A percentile compares a stretch with the other conserved stretches of the same genome.
phyloP scores from a whole-genome alignment of 2,329 filamentous ascomycete genomes.

The Fusarium scirpi region DNA sequence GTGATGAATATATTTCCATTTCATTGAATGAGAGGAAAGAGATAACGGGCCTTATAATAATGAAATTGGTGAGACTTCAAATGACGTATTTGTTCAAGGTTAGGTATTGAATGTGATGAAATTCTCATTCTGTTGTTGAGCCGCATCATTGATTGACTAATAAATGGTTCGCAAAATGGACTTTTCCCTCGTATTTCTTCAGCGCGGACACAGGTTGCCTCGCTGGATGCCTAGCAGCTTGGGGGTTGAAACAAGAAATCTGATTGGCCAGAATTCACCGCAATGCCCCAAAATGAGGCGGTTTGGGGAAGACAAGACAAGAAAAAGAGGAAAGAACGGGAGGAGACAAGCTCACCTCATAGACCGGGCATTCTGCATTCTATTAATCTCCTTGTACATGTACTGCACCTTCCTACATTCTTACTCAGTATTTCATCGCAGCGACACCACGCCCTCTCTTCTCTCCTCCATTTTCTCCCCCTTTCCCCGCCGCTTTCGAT shows the following conservation, averaged over 20 bases:
- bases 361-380: not conserved
- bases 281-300: conserved; percentile 40
- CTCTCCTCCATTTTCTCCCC: conserved; percentile 11
- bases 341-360: not conserved
- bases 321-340: not conserved
- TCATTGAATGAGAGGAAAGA: not conserved
- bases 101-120: not conserved
- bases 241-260: conserved; percentile 32
- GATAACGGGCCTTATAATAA: not conserved
- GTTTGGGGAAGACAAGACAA: conserved; percentile 15
- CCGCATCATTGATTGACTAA: conserved; percentile 18
- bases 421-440: conserved; percentile 3
- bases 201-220: conserved; percentile 34
- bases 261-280: conserved; percentile 21
- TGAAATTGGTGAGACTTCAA: not conserved
- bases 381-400: not conserved
- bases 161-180: conserved; percentile 31
- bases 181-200: conserved; percentile 1
- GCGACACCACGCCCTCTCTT: conserved; percentile 9
- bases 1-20: not conserved
- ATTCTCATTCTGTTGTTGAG: conserved; percentile 15
- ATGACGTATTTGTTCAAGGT: not conserved
- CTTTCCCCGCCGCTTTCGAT: conserved; percentile 15
- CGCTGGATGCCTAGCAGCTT: conserved; percentile 29
- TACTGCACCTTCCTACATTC: not conserved